phyloP scores from a whole-genome alignment of 2,329 filamentous ascomycete species.

The Eurotiales sp. region DNA sequence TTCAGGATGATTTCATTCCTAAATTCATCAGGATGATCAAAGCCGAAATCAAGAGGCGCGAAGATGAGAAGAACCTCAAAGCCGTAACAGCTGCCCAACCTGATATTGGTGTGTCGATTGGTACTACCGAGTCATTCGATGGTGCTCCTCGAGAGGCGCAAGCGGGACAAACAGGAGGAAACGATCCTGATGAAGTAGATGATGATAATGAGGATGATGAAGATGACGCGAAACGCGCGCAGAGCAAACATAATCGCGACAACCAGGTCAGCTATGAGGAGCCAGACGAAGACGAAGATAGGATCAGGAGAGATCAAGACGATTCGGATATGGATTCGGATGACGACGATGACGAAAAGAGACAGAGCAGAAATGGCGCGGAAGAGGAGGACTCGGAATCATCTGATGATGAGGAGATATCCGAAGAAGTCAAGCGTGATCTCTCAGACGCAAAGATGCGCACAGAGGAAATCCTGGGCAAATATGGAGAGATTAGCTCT shows the following conservation, averaged over 20 bases:
- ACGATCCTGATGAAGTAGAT: slow-evolving; percentile 57
- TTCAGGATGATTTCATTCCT: slow-evolving; percentile 78
- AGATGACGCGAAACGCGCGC: slow-evolving; percentile 62
- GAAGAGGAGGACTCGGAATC: slow-evolving; percentile 2
- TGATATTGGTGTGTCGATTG: slow-evolving; percentile 64
- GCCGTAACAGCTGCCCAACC: slow-evolving; percentile 68
- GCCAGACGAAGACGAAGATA: slow-evolving; percentile 88
- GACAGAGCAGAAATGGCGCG: slow-evolving; percentile 33
- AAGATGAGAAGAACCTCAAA: slow-evolving; percentile 52
- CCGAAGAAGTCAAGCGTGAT: slow-evolving; percentile 40
- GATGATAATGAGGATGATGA: slow-evolving; percentile 74
- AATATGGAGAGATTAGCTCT: slow-evolving; percentile 63
- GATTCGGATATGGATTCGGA: slow-evolving; percentile 51
- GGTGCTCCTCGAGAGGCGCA: slow-evolving; percentile 44
- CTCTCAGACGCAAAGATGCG: slow-evolving; percentile 49
- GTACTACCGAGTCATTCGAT: slow-evolving; percentile 48
- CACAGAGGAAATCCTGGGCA: slow-evolving; percentile 61
- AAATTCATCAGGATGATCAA: slow-evolving; percentile 66
- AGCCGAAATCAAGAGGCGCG: slow-evolving; percentile 76
- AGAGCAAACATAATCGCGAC: slow-evolving; percentile 64
- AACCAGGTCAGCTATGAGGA: slow-evolving; percentile 86
- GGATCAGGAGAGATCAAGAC: slow-evolving; percentile 64
- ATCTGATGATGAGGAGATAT: slow-evolving; percentile 45
- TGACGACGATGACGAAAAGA: slow-evolving; percentile 11
- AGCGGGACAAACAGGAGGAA: slow-evolving; percentile 53